Conservation (phyloP, 768 basidiomycete genomes). For the Lactarius pseudohatsudake region DNA sequence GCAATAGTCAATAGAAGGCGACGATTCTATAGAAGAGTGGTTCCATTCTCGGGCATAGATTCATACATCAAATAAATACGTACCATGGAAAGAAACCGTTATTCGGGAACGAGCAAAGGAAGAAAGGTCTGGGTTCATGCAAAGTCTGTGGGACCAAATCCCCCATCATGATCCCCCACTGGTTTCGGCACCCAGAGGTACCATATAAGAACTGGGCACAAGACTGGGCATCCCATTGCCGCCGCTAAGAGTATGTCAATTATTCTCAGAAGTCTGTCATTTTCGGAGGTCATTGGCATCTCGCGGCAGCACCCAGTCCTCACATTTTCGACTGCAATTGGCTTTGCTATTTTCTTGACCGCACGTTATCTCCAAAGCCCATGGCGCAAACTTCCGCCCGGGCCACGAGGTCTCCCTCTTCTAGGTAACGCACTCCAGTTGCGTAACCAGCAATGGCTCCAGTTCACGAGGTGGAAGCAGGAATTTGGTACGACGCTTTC, state of each 20-base stretch:
- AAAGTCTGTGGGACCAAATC: too few species aligned
- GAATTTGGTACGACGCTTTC: conserved; percentile 10
- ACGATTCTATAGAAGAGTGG: too few species aligned
- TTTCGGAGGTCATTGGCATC: background rate
- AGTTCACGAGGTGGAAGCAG: conserved; percentile 20
- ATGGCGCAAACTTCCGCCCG: conserved; percentile 27
- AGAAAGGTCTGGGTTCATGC: too few species aligned
- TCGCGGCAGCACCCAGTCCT: conserved; percentile 10
- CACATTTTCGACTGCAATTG: background rate
- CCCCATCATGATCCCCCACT: too few species aligned
- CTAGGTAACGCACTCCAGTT: conserved; percentile 21
- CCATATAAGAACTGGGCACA: background rate
- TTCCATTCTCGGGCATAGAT: too few species aligned
- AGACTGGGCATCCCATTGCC: background rate
- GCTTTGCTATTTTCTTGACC: background rate
- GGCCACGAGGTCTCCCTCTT: conserved; percentile 23
- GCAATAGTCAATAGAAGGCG: too few species aligned
- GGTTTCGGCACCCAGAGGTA: too few species aligned
- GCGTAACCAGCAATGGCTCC: conserved; percentile 25
- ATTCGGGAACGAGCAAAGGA: too few species aligned
- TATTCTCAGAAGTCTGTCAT: background rate
- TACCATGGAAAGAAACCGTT: too few species aligned
- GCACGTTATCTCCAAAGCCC: conserved; percentile 26
- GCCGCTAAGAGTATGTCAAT: background rate
- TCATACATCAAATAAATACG: too few species aligned